Evolutionary conservation across 1,284 basidiomycete genomes (phyloP).

Genomic region (Pseudozyma flocculosa): DNA sequence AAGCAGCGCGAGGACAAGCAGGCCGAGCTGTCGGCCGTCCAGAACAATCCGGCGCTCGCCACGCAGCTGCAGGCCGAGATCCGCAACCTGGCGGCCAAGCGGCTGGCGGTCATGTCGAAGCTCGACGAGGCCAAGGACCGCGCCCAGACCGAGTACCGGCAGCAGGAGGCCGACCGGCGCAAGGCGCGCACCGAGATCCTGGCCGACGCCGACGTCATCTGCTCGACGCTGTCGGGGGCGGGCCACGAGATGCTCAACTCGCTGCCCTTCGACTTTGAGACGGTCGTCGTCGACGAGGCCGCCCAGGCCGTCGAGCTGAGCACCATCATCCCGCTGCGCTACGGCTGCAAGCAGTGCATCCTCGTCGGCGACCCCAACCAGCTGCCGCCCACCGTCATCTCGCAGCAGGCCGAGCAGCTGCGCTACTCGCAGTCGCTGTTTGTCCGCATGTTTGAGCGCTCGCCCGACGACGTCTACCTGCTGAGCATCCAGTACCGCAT

Average conservation of each 20-base stretch:
- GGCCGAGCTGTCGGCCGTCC: slow-evolving; percentile 30
- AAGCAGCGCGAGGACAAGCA: slow-evolving; percentile 41
- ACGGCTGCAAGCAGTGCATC: slow-evolving; percentile 78
- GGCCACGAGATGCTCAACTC: slow-evolving; percentile 84
- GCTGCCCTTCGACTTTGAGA: slow-evolving; percentile 77
- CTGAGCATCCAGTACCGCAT: slow-evolving; percentile 99
- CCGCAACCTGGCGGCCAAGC: slow-evolving; percentile 28
- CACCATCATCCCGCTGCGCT: slow-evolving; percentile 94
- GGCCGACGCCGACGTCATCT: slow-evolving; percentile 79
- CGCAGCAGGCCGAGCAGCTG: slow-evolving; percentile 75
- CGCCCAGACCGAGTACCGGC: slow-evolving; percentile 37
- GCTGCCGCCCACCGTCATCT: slow-evolving; percentile 93
- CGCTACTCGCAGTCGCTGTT: slow-evolving; percentile 90
- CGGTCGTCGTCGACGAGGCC: slow-evolving; percentile 96
- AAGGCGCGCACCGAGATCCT: slow-evolving; percentile 43
- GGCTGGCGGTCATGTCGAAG: slow-evolving; percentile 34
- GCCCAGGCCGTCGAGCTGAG: slow-evolving; percentile 95
- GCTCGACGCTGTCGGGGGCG: slow-evolving; percentile 80
- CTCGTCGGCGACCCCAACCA: slow-evolving; percentile 99
- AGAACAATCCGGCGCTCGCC: slow-evolving; percentile 10
- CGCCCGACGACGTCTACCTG: slow-evolving; percentile 79
- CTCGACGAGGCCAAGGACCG: slow-evolving; percentile 50
- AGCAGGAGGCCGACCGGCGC: slow-evolving; percentile 43
- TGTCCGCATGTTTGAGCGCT: slow-evolving; percentile 80
- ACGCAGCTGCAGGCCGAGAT: slow-evolving; percentile 40